Percentiles rank a stretch among this genome's conserved stretches.
phyloP scores from a whole-genome alignment of 1,139 yeast genomes.

The Yamadazyma epiphylla region DNA sequence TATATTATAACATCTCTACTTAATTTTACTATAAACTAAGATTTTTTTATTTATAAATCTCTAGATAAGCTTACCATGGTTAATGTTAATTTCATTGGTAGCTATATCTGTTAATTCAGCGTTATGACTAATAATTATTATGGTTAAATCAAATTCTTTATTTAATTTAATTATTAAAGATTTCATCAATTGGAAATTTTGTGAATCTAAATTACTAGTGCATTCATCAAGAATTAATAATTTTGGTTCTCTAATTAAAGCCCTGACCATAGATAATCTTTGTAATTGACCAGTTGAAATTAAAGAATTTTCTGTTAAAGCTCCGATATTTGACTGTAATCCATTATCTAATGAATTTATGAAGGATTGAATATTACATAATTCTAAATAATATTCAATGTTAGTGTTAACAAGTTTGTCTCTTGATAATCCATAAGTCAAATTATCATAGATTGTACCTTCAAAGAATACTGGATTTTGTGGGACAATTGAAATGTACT shows the following conservation, averaged over 20 bases:
- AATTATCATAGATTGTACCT: slow-evolving; percentile 64
- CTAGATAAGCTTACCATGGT: slow-evolving; percentile 10
- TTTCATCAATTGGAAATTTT: slow-evolving; percentile 40
- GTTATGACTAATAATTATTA: slow-evolving; percentile 59
- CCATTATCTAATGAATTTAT: slow-evolving; percentile 53
- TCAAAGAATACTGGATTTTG: slow-evolving; percentile 65
- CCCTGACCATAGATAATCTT: slow-evolving; percentile 71
- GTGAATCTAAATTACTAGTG: slow-evolving; percentile 72
- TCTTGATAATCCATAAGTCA: slow-evolving; percentile 54
- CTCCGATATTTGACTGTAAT: slow-evolving; percentile 55
- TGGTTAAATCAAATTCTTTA: slow-evolving; percentile 24
- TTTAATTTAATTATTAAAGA: slow-evolving; percentile 38
- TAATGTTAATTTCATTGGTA: slow-evolving; percentile 27
- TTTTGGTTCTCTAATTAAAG: slow-evolving; percentile 59
- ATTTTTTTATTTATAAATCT: too few relatives aligned
- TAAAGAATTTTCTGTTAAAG: slow-evolving; percentile 34
- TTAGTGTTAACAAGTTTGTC: slow-evolving; percentile 24
- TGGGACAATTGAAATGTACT: slow-evolving; percentile 59
- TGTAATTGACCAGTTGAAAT: slow-evolving; percentile 84
- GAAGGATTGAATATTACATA: slow-evolving; percentile 51
- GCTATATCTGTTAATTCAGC: slow-evolving; percentile 51
- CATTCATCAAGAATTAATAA: slow-evolving; percentile 74
- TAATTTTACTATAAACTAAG: too few relatives aligned
- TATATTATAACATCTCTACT: too few relatives aligned
- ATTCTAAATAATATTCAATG: slow-evolving; percentile 36